Percentiles rank a stretch among this genome's conserved stretches.
Conservation (phyloP, 306 rosid genomes). For the Vigna unguiculata region DNA sequence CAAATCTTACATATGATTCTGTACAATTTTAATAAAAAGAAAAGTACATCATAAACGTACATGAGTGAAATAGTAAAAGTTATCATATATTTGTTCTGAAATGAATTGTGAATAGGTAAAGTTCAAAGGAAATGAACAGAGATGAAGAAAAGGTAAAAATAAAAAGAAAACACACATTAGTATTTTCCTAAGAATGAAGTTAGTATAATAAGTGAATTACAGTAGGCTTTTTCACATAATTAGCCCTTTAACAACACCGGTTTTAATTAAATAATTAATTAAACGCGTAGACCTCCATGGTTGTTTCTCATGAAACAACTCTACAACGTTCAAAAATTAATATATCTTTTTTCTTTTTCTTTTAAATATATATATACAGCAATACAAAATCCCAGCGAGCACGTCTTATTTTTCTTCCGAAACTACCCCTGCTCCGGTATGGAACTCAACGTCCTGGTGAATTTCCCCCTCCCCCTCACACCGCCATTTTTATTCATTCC, state of each 20-base stretch:
- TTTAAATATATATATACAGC: slow-evolving; percentile 32
- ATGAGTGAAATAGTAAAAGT: too few relatives aligned
- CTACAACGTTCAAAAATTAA: background rate
- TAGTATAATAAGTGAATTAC: background rate
- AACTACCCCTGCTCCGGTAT: slow-evolving; percentile 72
- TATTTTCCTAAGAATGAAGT: too few relatives aligned
- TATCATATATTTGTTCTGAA: too few relatives aligned
- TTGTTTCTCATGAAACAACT: background rate
- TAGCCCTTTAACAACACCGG: background rate
- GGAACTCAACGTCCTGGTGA: slow-evolving; percentile 53
- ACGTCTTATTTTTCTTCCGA: slow-evolving; percentile 35
- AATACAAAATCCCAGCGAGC: background rate
- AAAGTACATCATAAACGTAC: too few relatives aligned
- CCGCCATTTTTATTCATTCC: slow-evolving; percentile 42
- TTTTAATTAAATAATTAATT: background rate
- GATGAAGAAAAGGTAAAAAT: background rate
- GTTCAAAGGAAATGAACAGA: background rate
- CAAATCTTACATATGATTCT: too few relatives aligned
- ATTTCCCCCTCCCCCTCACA: slow-evolving; percentile 27
- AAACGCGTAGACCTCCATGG: background rate
- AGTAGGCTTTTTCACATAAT: background rate
- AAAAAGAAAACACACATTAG: too few relatives aligned
- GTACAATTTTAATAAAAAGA: too few relatives aligned
- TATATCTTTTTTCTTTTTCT: background rate
- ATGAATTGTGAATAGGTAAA: background rate